phyloP scores from a whole-genome alignment of 148 eudicot species.

The Selenicereus undatus region DNA sequence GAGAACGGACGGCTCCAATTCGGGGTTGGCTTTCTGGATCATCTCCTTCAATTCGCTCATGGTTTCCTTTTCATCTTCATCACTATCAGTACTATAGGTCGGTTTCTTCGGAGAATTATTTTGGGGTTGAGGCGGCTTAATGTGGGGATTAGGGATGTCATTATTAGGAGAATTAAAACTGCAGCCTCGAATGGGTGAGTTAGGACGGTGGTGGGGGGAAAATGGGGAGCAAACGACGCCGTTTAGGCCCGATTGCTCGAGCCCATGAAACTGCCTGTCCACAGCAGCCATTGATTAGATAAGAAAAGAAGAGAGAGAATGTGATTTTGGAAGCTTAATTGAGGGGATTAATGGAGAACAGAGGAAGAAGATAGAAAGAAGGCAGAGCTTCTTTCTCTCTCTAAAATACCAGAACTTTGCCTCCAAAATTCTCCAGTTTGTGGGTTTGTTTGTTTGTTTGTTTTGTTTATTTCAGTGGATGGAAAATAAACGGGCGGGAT shows the following conservation, averaged over 20 bases:
- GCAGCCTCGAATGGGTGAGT: background rate
- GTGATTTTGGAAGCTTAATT: background rate
- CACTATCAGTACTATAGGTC: slow-evolving; percentile 33
- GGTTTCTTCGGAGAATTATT: background rate
- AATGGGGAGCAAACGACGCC: slow-evolving; percentile 23
- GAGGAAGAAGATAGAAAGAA: background rate
- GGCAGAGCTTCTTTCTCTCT: background rate
- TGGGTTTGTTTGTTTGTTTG: background rate
- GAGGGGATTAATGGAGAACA: background rate
- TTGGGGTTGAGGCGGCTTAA: background rate
- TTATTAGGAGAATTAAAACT: slow-evolving; percentile 12
- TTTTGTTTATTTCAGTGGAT: no score
- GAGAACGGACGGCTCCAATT: slow-evolving; percentile 49
- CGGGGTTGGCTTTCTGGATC: slow-evolving; percentile 43
- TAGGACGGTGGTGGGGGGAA: slow-evolving; percentile 32
- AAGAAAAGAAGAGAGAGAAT: no score
- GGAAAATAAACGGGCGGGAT: background rate
- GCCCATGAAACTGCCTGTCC: slow-evolving; percentile 49
- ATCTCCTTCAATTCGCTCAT: slow-evolving; percentile 10
- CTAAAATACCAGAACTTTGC: background rate
- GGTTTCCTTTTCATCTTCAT: slow-evolving; percentile 18
- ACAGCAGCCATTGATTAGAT: slow-evolving; percentile 57
- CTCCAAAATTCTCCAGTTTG: background rate
- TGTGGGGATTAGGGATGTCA: background rate
- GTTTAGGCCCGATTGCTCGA: slow-evolving; percentile 31